Conservation (phyloP, 1,284 basidiomycete species). For the Apiotrichum siamense region DNA sequence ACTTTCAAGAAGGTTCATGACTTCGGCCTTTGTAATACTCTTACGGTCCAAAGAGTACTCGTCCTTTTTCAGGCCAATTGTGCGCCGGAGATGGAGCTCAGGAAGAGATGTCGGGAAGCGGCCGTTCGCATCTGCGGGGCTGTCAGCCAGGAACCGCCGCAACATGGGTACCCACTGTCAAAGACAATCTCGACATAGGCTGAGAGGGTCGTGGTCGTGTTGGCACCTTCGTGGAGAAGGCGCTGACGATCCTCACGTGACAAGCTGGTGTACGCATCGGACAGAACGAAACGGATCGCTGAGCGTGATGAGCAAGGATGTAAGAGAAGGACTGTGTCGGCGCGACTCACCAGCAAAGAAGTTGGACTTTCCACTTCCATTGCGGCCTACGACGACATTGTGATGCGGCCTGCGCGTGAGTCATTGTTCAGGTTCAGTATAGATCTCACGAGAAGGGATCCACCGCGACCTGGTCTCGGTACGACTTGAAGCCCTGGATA, state of each 20-base stretch:
- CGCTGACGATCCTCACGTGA: conserved; percentile 86
- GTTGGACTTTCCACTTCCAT: conserved; percentile 94
- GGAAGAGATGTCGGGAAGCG: conserved; percentile 84
- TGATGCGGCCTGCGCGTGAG: conserved; percentile 62
- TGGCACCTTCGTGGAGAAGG: conserved; percentile 87
- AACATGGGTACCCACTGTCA: conserved; percentile 53
- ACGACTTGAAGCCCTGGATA: conserved; percentile 94
- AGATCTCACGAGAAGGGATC: conserved; percentile 1
- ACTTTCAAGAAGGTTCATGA: conserved; percentile 90
- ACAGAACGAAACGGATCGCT: conserved; percentile 95
- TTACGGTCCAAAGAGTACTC: conserved; percentile 97
- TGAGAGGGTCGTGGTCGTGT: conserved; percentile 79
- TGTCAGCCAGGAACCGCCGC: conserved; percentile 1
- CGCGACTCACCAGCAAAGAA: conserved; percentile 73
- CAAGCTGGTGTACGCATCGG: conserved; percentile 96
- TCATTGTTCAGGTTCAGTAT: not conserved
- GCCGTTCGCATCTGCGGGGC: conserved; percentile 56
- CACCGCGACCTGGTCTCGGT: conserved; percentile 56
- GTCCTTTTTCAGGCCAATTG: conserved; percentile 97
- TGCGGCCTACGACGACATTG: conserved; percentile 90
- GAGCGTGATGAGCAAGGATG: no score
- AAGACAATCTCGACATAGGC: conserved; percentile 87
- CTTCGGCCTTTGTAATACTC: conserved; percentile 83
- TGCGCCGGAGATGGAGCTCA: conserved; percentile 78
- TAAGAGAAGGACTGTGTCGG: no score